phyloP scores from a whole-genome alignment of 1,284 basidiomycete genomes.

The Entoloma clypeatum region DNA sequence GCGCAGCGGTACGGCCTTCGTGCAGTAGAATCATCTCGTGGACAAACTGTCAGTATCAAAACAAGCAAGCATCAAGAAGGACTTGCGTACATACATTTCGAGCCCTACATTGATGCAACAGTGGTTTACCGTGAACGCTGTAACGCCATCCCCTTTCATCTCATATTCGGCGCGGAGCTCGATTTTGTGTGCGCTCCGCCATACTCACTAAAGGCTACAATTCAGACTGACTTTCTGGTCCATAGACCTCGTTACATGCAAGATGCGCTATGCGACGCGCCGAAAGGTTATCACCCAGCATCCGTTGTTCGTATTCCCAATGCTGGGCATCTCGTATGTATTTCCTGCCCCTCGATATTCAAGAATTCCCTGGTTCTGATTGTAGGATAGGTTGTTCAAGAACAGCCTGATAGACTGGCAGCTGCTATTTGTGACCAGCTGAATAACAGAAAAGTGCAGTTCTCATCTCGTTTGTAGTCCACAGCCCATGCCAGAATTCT shows the following conservation, averaged over 20 bases:
- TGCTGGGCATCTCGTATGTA: constrained; percentile 40
- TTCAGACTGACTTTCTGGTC: too few species aligned
- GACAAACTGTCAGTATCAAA: constrained; percentile 34
- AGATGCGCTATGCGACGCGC: constrained; percentile 35
- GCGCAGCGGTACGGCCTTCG: constrained; percentile 31
- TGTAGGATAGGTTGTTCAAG: constrained; percentile 35
- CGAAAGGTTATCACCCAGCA: constrained; percentile 33
- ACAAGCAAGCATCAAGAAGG: constrained; percentile 40
- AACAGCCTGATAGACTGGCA: constrained; percentile 36
- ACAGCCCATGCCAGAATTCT: not conserved
- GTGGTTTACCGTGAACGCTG: constrained; percentile 31
- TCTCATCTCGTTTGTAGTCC: constrained; percentile 14
- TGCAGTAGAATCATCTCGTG: constrained; percentile 22
- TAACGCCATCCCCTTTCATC: constrained; percentile 34
- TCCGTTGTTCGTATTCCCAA: constrained; percentile 38
- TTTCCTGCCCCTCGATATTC: constrained; percentile 4
- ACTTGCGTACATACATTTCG: constrained; percentile 36
- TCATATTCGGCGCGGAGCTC: constrained; percentile 37
- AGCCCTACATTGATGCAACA: constrained; percentile 39
- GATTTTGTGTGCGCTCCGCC: constrained; percentile 33
- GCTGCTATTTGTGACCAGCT: constrained; percentile 26
- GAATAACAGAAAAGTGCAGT: constrained; percentile 4
- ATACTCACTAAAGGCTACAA: too few species aligned
- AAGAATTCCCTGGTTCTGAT: not conserved
- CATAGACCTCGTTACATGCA: constrained; percentile 40